Evolutionary conservation across 2,329 filamentous ascomycete genomes (phyloP), one percentile per base, ranked within the genome.

Genomic region (Colletotrichum theobromicola): DNA sequence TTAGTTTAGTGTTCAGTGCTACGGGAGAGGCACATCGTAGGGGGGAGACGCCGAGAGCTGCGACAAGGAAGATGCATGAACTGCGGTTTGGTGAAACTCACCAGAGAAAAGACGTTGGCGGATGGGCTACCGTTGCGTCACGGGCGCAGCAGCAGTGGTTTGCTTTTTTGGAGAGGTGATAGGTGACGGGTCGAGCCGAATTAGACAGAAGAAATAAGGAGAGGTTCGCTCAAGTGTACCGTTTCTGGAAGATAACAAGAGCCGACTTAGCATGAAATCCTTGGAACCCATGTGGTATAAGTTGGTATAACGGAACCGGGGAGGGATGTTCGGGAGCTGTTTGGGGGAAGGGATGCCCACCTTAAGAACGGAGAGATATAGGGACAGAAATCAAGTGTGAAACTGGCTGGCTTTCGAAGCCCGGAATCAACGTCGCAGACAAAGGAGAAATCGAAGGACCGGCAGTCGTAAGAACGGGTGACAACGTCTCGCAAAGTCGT

Each of bases 51-150:
- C 60, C 53, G 75, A 63, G 26, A 67, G 12, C 21, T 30, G 24
- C 24, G 74, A 63, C 67, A 72, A 67, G 72, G 75, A 75, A 76
- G 42, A 75, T 72, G 75, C 75, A 75, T 68, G 75, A 70, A 68
- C 30, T 42, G 67, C n/a, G 16, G 13, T 24, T n/a, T 60, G 50
- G 35, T 42, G 53, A 61, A 74, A 75, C 73, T 69, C 69, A 75
- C 73, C 26, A 75, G 35, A 34, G 55, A 32, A 32, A 62, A 28
- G 30, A 46, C 57, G 30, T 16, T 58, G 30, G 26, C 28, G 26
- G 7, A 60, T 26, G 24, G n/a, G 26, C 26, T 30, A 28, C 21
- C 32, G 57, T 28, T 63, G 72, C 69, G 62, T 58, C 35, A 42
- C 72, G 63, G 62, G 42, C 57, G 72, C 62, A 72, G 68, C 53